Percentiles rank a stretch among this genome's conserved stretches.
These are phyloP conservation scores for Scenedesmus sp. DNA, from an alignment of 163 green algal species.

Conservation along the genomic window DNA sequence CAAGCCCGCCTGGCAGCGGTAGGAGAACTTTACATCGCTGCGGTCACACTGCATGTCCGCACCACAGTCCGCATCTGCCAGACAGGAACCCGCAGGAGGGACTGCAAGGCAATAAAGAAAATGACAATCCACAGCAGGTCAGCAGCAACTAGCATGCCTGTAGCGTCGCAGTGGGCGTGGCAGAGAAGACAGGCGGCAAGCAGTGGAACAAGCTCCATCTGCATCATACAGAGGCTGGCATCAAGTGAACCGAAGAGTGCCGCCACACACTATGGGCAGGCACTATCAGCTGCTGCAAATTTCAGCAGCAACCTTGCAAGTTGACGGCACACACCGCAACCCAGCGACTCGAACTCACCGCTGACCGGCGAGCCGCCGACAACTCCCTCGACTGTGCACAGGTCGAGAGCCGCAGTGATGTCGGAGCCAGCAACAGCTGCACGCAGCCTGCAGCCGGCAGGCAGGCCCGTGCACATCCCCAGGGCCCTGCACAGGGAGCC, in stretches of 20 bases:
- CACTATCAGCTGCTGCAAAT: too few relatives aligned
- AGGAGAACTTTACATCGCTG: neutral
- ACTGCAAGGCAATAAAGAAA: neutral
- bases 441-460: neutral
- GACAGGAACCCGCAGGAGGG: neutral
- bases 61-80: constrained; percentile 12
- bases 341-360: neutral
- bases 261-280: too few relatives aligned
- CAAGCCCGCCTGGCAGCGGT: neutral
- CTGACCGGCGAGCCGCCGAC: neutral
- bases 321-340: too few relatives aligned
- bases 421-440: neutral
- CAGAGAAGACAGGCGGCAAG: neutral
- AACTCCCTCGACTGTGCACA: constrained; percentile 34
- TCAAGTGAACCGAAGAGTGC: too few relatives aligned
- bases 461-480: constrained; percentile 8
- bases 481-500: constrained; percentile 23
- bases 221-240: too few relatives aligned
- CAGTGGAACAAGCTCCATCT: too few relatives aligned
- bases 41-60: constrained; percentile 27
- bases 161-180: neutral
- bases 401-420: constrained; percentile 2
- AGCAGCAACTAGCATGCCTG: neutral
- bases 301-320: too few relatives aligned
- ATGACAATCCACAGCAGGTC: neutral